Percentiles rank a stretch among this genome's conserved stretches.
These are phyloP conservation scores for Cladosporium cucumerinum DNA, from an alignment of 2,329 filamentous ascomycete genomes.

Conservation along the genomic window DNA sequence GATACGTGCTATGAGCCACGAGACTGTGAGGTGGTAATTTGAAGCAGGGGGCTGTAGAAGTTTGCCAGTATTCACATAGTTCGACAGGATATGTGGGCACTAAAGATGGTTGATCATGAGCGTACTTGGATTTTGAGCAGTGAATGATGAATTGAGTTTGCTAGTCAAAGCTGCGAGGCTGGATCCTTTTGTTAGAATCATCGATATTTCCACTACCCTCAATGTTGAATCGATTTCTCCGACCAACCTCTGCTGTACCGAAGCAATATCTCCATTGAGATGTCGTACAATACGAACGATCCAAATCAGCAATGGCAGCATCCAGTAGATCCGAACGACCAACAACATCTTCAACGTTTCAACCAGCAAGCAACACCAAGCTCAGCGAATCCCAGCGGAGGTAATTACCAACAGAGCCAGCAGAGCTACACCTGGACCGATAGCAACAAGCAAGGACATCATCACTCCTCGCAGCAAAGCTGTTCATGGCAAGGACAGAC, in stretches of 20 bases:
- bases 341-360: neutral
- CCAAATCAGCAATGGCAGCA: slow-evolving; percentile 7
- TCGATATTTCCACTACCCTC: neutral
- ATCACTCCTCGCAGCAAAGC: slow-evolving; percentile 8
- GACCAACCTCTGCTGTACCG: neutral
- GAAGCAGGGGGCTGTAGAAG: neutral
- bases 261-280: neutral
- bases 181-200: neutral
- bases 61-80: slow-evolving; percentile 2
- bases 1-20: slow-evolving; percentile 45
- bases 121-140: neutral
- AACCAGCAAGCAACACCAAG: neutral
- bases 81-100: slow-evolving; percentile 9
- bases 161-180: neutral
- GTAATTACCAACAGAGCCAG: slow-evolving; percentile 9
- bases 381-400: neutral
- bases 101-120: neutral
- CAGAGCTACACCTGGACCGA: slow-evolving; percentile 2
- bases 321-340: neutral
- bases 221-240: neutral
- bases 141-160: neutral
- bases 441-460: neutral
- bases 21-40: neutral
- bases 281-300: slow-evolving; percentile 1
- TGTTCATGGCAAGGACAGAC: slow-evolving; percentile 7